These are phyloP conservation scores for Candida quercuum DNA, from an alignment of 805 yeast species.

Conservation along the genomic window DNA sequence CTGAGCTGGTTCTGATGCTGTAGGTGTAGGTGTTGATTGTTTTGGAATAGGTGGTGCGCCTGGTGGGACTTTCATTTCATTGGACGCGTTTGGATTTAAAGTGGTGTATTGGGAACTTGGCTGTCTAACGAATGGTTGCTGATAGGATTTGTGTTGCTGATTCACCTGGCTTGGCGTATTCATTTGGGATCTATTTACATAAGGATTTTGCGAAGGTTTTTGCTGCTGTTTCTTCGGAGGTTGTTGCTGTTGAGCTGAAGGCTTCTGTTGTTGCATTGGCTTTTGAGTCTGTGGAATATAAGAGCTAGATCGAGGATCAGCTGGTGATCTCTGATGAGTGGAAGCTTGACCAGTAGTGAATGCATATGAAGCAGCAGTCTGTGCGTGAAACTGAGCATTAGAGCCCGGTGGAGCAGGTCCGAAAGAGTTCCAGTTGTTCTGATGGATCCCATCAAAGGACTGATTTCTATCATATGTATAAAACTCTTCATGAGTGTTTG, in stretches of 20 bases:
- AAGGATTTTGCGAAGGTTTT: background rate
- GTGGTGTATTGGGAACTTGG: background rate
- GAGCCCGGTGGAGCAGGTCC: no score
- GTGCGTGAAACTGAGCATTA: no score
- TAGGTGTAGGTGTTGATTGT: background rate
- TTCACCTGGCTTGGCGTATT: no score
- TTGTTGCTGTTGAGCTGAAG: background rate
- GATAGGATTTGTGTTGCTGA: no score
- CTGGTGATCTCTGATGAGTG: no score
- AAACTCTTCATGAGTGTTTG: background rate
- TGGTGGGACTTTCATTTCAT: background rate
- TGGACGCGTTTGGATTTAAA: background rate
- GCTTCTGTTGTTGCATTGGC: background rate
- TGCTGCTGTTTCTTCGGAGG: background rate
- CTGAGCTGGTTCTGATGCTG: background rate
- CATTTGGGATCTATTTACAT: no score
- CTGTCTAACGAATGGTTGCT: no score
- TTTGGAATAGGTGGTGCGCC: background rate
- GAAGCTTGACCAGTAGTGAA: no score
- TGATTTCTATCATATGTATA: background rate
- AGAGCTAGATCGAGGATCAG: no score
- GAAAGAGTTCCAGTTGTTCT: background rate
- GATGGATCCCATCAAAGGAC: background rate
- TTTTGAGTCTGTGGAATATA: background rate
- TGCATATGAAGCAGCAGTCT: no score